Evolutionary conservation across 495 filamentous ascomycete species (phyloP), one percentile per base, ranked within the genome.

Genomic region (Usnea hakonensis): DNA sequence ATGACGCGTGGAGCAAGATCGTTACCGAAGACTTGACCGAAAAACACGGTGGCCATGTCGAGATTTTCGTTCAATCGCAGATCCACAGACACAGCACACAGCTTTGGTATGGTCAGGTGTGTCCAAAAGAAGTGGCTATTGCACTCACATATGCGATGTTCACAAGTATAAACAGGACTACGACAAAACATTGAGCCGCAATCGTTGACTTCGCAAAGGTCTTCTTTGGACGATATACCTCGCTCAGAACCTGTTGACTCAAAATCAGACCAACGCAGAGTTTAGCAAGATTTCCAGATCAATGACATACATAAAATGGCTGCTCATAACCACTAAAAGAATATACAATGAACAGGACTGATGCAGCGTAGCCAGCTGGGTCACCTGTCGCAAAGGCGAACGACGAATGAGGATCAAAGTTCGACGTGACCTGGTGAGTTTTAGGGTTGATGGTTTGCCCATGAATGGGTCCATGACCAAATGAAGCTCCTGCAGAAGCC

Each of bases 111-210:
- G 10, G 37, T 21, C 43, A 43, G 37, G 10, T 17, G 30, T 35
- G 11, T 38, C 17, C 61, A 59, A 43, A 69, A 58, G 43, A 66
- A 60, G 40, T 59, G 64, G 30, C 2, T 48, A 61, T n/a, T 62
- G 35, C 32, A 58, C 75, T 62, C 64, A 78, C 75, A 58, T 81
- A 83, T 63, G 70, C 66, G 54, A 81, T 66, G 53, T 80, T 81
- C 11, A 76, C 71, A 0, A 78, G 58, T 33, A 79, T 71, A 63
- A 75, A 81, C 1, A 80, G 64, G 13, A 73, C n/a, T 7, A 58
- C 55, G 8, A 76, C 64, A 11, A 79, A 46, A 3, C 28, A 38
- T 9, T 79, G 64, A 0, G 69, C 73, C 6, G 70, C 52, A 16
- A 73, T 64, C 3, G 74, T 75, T 17, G 70, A 73, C 16, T 55